phyloP scores from a whole-genome alignment of 345 rosid genomes.

The Hypericum perforatum region DNA sequence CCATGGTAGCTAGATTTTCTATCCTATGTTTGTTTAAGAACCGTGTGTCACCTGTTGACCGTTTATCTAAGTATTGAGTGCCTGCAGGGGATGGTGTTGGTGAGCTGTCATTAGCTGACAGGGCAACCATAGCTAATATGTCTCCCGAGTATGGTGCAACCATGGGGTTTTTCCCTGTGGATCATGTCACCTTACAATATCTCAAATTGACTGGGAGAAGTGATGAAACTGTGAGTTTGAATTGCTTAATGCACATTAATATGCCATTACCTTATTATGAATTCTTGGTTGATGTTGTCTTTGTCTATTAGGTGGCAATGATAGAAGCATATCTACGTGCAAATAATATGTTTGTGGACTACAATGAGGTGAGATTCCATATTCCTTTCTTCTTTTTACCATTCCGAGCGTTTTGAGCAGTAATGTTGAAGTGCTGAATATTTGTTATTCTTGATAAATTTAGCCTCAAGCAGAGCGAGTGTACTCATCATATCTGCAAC shows the following conservation, averaged over 20 bases:
- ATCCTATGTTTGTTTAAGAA: background rate
- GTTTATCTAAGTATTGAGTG: conserved; percentile 11
- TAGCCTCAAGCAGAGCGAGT: conserved; percentile 80
- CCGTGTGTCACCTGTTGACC: conserved; percentile 1
- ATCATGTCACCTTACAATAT: conserved; percentile 88
- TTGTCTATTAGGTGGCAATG: conserved; percentile 56
- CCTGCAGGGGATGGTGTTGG: conserved; percentile 87
- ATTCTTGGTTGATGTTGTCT: background rate
- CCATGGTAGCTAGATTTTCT: conserved; percentile 49
- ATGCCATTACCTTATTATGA: background rate
- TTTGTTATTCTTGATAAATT: conserved; percentile 5
- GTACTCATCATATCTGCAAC: conserved; percentile 75
- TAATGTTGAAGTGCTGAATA: no score
- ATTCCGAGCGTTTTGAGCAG: background rate
- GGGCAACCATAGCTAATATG: conserved; percentile 99
- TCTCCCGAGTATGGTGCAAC: conserved; percentile 99
- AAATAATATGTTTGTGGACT: conserved; percentile 92
- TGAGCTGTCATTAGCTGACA: conserved; percentile 83
- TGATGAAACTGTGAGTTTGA: conserved; percentile 73
- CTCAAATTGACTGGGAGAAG: conserved; percentile 96
- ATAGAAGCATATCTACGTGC: conserved; percentile 93
- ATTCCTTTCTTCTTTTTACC: background rate
- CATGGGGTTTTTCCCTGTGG: conserved; percentile 99
- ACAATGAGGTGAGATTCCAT: conserved; percentile 53
- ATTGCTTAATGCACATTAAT: no score